These are phyloP conservation scores for Alloascoidea africana DNA, from an alignment of 805 yeast genomes.

Conservation along the genomic window DNA sequence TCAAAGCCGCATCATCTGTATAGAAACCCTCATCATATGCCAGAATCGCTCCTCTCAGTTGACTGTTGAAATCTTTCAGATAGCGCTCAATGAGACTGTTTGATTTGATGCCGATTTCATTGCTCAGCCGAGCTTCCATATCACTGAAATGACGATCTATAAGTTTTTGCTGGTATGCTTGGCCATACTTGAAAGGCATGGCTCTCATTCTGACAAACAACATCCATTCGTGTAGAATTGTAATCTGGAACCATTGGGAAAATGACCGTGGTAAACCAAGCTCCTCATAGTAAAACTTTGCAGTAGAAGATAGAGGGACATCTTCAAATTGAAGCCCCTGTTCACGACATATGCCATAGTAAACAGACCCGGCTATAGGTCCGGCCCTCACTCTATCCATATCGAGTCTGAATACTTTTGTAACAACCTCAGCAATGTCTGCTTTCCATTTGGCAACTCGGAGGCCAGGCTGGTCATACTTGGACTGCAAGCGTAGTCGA, in stretches of 20 bases:
- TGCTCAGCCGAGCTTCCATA: slow-evolving; percentile 71
- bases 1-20: slow-evolving; percentile 44
- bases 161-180: slow-evolving; percentile 80
- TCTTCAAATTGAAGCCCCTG: slow-evolving; percentile 59
- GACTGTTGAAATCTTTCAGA: slow-evolving; percentile 80
- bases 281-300: slow-evolving; percentile 75
- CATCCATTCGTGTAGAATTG: slow-evolving; percentile 86
- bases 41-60: slow-evolving; percentile 75
- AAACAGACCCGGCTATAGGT: slow-evolving; percentile 81
- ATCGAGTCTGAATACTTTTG: slow-evolving; percentile 47
- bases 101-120: slow-evolving; percentile 73
- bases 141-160: slow-evolving; percentile 84
- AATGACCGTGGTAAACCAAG: slow-evolving; percentile 73
- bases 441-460: neutral
- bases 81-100: slow-evolving; percentile 75
- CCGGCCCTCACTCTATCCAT: slow-evolving; percentile 92
- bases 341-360: slow-evolving; percentile 73
- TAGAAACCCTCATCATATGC: slow-evolving; percentile 88
- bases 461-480: neutral
- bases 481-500: neutral
- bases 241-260: slow-evolving; percentile 93
- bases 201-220: slow-evolving; percentile 91
- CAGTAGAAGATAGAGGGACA: slow-evolving; percentile 56
- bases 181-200: slow-evolving; percentile 81
- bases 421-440: slow-evolving; percentile 7